Evolutionary conservation across 1,139 yeast genomes (phyloP).

Genomic region (Hanseniaspora uvarum): DNA sequence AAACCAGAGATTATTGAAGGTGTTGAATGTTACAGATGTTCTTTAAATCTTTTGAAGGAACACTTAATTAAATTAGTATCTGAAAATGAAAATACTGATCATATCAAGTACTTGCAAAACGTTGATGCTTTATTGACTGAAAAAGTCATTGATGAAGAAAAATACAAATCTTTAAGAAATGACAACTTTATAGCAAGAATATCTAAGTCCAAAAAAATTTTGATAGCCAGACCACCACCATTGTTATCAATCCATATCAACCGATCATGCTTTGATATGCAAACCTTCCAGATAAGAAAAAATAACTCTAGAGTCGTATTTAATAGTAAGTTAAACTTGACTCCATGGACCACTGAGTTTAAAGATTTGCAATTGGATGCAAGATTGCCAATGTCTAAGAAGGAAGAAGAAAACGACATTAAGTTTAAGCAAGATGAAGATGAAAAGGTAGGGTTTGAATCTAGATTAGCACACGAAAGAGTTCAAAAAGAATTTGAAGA

Average conservation of each 20-base stretch:
- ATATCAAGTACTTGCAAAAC: constrained; percentile 39
- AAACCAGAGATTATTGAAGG: constrained; percentile 80
- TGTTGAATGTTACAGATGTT: constrained; percentile 88
- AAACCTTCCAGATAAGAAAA: constrained; percentile 71
- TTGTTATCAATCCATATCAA: constrained; percentile 76
- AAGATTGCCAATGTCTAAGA: constrained; percentile 58
- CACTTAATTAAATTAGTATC: constrained; percentile 36
- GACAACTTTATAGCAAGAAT: constrained; percentile 66
- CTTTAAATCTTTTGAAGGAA: constrained; percentile 50
- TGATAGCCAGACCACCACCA: constrained; percentile 75
- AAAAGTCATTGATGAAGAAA: constrained; percentile 69
- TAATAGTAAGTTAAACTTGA: constrained; percentile 55
- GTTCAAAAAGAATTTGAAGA: constrained; percentile 17
- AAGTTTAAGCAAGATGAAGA: constrained; percentile 13
- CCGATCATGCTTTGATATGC: constrained; percentile 82
- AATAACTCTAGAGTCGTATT: constrained; percentile 74
- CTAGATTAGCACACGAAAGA: constrained; percentile 15
- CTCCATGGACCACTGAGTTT: constrained; percentile 61
- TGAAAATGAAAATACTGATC: constrained; percentile 28
- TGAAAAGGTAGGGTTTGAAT: constrained; percentile 10
- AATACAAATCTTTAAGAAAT: constrained; percentile 61
- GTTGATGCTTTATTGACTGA: constrained; percentile 50
- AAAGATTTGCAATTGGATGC: constrained; percentile 71
- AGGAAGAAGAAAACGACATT: constrained; percentile 31
- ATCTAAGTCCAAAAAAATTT: constrained; percentile 71